These are phyloP conservation scores for Tetrahymena thermophila DNA, from an alignment of 73 alveolate genomes.

Conservation along the genomic window DNA sequence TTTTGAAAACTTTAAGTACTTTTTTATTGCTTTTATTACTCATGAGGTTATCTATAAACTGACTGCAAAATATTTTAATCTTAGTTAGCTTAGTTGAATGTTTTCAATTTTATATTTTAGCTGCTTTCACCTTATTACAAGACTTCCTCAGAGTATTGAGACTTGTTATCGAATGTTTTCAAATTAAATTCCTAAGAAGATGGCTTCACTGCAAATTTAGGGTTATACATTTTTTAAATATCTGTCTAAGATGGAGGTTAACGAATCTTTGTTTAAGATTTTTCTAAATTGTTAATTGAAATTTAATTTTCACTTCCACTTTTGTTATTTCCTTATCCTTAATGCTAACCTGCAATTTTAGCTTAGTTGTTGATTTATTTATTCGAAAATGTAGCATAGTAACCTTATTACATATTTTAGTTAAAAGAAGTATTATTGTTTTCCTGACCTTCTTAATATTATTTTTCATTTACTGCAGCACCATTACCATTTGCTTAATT, in stretches of 20 bases:
- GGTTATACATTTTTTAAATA: not conserved
- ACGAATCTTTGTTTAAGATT: not conserved
- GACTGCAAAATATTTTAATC: not conserved
- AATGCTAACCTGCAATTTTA: not conserved
- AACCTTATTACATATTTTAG: not conserved
- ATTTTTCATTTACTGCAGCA: no score
- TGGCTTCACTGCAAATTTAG: not conserved
- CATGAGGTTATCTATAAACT: not conserved
- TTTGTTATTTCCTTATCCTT: not conserved
- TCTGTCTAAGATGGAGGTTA: not conserved
- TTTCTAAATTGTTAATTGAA: not conserved
- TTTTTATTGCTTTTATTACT: not conserved
- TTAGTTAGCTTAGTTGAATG: not conserved
- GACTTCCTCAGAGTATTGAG: not conserved
- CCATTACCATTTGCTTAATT: no score
- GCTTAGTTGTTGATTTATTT: not conserved
- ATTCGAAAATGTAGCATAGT: not conserved
- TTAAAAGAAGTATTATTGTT: no score
- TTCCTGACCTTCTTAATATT: no score
- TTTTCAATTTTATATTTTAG: not conserved
- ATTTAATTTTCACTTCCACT: not conserved
- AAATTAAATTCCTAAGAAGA: not conserved
- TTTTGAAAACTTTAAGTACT: not conserved
- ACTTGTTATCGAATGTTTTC: not conserved
- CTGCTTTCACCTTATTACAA: not conserved